Evolutionary conservation across 768 basidiomycete species (phyloP), one percentile per base, ranked within the genome.

Genomic region (Dictyophora rubrovolvata): DNA sequence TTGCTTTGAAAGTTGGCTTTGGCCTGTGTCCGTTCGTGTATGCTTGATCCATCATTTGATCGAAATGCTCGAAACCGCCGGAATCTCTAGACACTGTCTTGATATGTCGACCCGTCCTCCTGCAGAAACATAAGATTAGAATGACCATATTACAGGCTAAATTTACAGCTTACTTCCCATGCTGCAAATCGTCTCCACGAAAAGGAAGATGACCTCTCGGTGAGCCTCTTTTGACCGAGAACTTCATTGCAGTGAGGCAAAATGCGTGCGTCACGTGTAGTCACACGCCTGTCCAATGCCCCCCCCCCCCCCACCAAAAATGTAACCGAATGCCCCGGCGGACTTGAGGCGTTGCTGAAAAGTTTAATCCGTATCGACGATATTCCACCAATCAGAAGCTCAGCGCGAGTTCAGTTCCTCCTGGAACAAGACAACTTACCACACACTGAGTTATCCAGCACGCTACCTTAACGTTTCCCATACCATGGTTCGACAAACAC

Each of bases 31-130:
- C 57, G 5, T 80, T 75, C 53, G 77, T 77, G 71, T 86, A 85
- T 1, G 79, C 86, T 65, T 87, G 85, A 54, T 78, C 77, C 50
- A 90, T 77, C 55, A 91, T 68, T 65, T 88, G 79, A 57, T 86
- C 86, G 68, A 90, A 90, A 0, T 83, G 85, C 68, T 91, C 88
- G 67, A 90, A 89, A 28, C 87, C 89, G 69, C 89, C 89, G 22
- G 86, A 86, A 67, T 80, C 82, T 63, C 82, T 83, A 61, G 85
- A 81, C 58, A 89, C 81, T 65, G 80, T 79, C 42, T 72, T 78
- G 14, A 90, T 83, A 0, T 80, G 75, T 56, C 89, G 77, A 5
- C 89, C 89, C 0, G 89, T 91, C 68, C 83, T 87, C 78, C 59
- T 60, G 16, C n/a, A 53, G 23, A 35, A 28, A 28, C 7, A 28